Base-by-base conservation (phyloP, 2,329 filamentous ascomycete genomes). In the Fusarium sp. region DNA sequence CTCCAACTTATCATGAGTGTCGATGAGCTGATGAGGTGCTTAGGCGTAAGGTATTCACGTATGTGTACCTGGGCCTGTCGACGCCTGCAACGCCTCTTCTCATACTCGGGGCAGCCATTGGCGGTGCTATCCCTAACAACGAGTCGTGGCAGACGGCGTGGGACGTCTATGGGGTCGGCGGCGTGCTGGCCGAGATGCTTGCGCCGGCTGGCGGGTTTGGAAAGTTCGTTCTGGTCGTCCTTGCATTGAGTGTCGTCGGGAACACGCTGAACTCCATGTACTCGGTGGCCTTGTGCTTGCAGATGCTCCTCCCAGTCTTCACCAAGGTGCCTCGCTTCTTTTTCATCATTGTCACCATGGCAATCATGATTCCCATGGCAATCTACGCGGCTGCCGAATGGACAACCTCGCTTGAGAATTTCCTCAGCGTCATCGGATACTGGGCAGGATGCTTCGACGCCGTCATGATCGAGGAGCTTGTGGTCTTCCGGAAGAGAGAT, bases 21-120 rank as follows among this genome's bases (percentile, higher is more conserved):
- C 18, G 25, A 27, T 84, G 81, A 8, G 82, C 86, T 63, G 81
- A 84, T 78, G 85, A 20, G 6, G 3, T 14, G 50, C 11, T 69
- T 67, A 73, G 78, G 20, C 42, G 66, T 18, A 76, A 74, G 18
- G 63, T 79, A 9, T 79, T 79, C 40, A 63, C 67, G 2, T 79
- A 71, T 56, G 85, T 87, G 47, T 91, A 90, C 75, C 63, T 84
- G 1, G 89, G 89, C 11, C 83, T 91, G 6, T 80, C 86, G 35
- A 66, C 67, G 14, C 83, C 67, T 65, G 79, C 80, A 3, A 73
- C 81, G 25, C 82, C 82, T 13, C 74, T 79, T 70, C 81, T 81
- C 75, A 82, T 75, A 75, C 85, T 80, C 77, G 85, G 85, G 65
- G 85, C 68, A 72, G 85, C 77, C 67, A 87, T 82, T 52, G 81